Evolutionary conservation across 139 green algal genomes (phyloP).

Genomic region (Chloropicon primus): DNA sequence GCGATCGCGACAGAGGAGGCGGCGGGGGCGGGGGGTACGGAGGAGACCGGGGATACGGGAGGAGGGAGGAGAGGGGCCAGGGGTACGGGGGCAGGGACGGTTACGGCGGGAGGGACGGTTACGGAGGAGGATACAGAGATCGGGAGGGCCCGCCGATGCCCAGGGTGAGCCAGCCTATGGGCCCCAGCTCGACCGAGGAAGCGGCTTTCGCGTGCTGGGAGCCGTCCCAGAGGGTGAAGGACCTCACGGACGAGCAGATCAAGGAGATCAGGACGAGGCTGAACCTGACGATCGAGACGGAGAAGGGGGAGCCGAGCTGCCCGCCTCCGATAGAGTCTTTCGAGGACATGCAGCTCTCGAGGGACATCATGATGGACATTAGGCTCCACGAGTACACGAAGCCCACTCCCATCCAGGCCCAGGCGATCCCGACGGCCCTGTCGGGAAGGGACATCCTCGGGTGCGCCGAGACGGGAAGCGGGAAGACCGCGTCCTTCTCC

Average conservation of each 20-base stretch:
- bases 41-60: too few species aligned
- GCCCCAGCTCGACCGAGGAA: too few species aligned
- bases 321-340: slow-evolving; percentile 71
- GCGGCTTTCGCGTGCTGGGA: slow-evolving; percentile 25
- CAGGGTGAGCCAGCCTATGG: background rate
- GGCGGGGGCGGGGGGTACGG: too few species aligned
- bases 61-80: too few species aligned
- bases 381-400: slow-evolving; percentile 91
- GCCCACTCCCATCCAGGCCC: slow-evolving; percentile 91
- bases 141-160: background rate
- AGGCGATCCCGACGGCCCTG: slow-evolving; percentile 91
- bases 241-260: slow-evolving; percentile 41
- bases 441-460: slow-evolving; percentile 90
- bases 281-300: slow-evolving; percentile 44
- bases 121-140: slow-evolving; percentile 4
- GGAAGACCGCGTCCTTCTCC: slow-evolving; percentile 97
- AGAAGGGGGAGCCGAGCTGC: slow-evolving; percentile 19
- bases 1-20: too few species aligned
- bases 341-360: slow-evolving; percentile 44
- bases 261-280: slow-evolving; percentile 50
- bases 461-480: slow-evolving; percentile 88
- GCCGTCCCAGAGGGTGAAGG: slow-evolving; percentile 34
- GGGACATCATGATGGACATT: slow-evolving; percentile 72
- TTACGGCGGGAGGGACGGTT: background rate
- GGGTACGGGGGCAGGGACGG: background rate